Base-by-base conservation (phyloP, 2,329 filamentous ascomycete species). In the Colletotrichum viniferum region DNA sequence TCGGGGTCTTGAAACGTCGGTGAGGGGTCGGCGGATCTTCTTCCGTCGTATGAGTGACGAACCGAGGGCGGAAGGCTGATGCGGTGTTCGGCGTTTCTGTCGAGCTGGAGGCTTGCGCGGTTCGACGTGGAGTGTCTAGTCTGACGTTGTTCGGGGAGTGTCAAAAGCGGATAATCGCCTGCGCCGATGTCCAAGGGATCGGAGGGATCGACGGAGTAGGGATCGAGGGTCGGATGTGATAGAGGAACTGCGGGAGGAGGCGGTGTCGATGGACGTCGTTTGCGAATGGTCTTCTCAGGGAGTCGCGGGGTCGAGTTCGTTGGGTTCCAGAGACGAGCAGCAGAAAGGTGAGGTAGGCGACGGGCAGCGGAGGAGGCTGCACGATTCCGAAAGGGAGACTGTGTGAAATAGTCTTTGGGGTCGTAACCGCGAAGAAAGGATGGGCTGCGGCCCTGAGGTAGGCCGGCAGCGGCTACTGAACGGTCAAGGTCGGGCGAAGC, bases 241-340 rank as follows among this genome's bases (percentile, higher is more conserved):
- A 91, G 84, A 16, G 88, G 89, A 10, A 91, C 82, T 7, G 88
- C 79, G 13, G 90, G 89, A 48, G 87, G 88, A 7, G 88, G 88
- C 18, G 90, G 90, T 18, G 88, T 88, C 16, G 90, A 91, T 18
- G 86, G 86, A 30, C 88, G 88, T 71, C 89, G 87, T 76, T 81
- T 84, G 71, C 86, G 84, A 58, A 79, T 66, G n/a, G 75, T 76
- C 34, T 73, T 79, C 56, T 73, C 80, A 71, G 84, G 77, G 69
- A 82, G 78, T 73, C 89, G 86, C 60, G 89, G 90, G 4, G 90
- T 91, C 30, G 89, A 92, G 80, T 92, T 92, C 74, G 89, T 89
- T 28, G 90, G 90, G 79, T 92, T 92, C 90, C 90, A 92, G 77
- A 92, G 88, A 43, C 89, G 88, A 61, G 87, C 87, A 26, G 88